Conservation (phyloP, 257 asterid genomes). For the Scutellaria barbata region DNA sequence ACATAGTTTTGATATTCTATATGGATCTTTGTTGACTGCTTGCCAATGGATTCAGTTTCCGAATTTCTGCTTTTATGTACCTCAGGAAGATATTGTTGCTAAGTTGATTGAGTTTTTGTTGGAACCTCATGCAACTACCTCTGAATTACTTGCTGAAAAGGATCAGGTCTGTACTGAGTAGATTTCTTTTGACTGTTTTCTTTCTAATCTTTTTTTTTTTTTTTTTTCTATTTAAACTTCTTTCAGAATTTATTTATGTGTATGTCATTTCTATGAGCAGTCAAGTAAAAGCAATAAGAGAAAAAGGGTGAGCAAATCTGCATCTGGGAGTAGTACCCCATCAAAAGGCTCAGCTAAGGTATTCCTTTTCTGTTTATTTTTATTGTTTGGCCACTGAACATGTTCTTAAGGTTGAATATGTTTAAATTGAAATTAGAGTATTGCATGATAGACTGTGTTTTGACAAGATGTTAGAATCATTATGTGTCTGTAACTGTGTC, state of each 20-base stretch:
- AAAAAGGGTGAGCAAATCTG: conserved; percentile 58
- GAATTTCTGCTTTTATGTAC: conserved; percentile 21
- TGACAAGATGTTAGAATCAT: not conserved
- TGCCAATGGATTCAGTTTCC: not conserved
- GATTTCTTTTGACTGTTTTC: not conserved
- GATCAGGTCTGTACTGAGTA: conserved; percentile 59
- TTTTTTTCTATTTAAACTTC: conserved; percentile 5
- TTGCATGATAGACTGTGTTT: not conserved
- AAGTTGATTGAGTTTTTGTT: conserved; percentile 78
- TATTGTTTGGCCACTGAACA: not conserved
- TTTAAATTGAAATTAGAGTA: conserved; percentile 13
- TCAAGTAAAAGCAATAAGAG: conserved; percentile 79
- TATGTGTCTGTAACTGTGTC: not conserved
- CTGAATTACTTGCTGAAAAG: conserved; percentile 68
- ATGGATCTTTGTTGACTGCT: conserved; percentile 14
- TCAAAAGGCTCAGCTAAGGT: conserved; percentile 73
- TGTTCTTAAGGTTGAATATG: not conserved
- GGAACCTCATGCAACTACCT: conserved; percentile 74
- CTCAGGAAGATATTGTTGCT: conserved; percentile 75
- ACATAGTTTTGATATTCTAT: not conserved
- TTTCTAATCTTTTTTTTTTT: not conserved
- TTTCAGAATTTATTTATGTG: not conserved
- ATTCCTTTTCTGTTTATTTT: conserved; percentile 10
- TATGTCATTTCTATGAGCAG: conserved; percentile 40
- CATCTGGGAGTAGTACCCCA: conserved; percentile 56